These are phyloP conservation scores for Trichoderma hamatum DNA, from an alignment of 2,329 filamentous ascomycete species.

Conservation along the genomic window DNA sequence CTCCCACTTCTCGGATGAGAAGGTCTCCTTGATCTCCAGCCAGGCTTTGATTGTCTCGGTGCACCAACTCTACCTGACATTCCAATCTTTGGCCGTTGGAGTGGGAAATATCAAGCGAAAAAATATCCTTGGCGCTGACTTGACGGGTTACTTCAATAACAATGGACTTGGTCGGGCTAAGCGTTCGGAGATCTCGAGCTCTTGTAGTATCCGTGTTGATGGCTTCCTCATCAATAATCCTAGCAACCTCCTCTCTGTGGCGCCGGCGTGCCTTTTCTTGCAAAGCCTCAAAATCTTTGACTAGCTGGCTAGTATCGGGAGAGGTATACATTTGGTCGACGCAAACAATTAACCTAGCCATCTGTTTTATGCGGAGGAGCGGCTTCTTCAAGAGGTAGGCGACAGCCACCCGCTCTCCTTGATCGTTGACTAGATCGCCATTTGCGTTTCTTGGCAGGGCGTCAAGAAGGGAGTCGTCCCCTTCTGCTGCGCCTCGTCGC, in stretches of 20 bases:
- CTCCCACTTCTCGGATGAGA: constrained; percentile 89
- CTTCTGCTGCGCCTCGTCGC: constrained; percentile 55
- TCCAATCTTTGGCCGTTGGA: constrained; percentile 88
- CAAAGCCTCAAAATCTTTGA: constrained; percentile 66
- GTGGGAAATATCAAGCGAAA: constrained; percentile 81
- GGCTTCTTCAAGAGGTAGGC: constrained; percentile 90
- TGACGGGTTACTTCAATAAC: constrained; percentile 75
- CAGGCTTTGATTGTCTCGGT: constrained; percentile 76
- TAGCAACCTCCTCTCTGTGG: constrained; percentile 67
- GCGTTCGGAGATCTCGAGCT: constrained; percentile 75
- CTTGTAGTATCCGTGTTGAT: constrained; percentile 79
- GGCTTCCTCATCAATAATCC: constrained; percentile 81
- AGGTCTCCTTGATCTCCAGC: constrained; percentile 75
- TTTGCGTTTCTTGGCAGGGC: constrained; percentile 64
- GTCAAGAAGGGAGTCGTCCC: constrained; percentile 62
- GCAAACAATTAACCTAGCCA: constrained; percentile 79
- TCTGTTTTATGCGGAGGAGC: constrained; percentile 82
- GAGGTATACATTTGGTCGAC: constrained; percentile 60
- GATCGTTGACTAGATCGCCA: constrained; percentile 68
- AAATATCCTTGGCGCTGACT: constrained; percentile 87
- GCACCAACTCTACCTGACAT: constrained; percentile 84
- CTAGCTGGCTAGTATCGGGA: constrained; percentile 47
- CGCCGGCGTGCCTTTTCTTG: constrained; percentile 74
- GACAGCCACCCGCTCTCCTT: constrained; percentile 91
- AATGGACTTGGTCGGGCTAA: constrained; percentile 71